A percentile compares a stretch with the other conserved stretches of the same genome.
phyloP scores from a whole-genome alignment of 495 filamentous ascomycete species.

The Talaromyces ruber region DNA sequence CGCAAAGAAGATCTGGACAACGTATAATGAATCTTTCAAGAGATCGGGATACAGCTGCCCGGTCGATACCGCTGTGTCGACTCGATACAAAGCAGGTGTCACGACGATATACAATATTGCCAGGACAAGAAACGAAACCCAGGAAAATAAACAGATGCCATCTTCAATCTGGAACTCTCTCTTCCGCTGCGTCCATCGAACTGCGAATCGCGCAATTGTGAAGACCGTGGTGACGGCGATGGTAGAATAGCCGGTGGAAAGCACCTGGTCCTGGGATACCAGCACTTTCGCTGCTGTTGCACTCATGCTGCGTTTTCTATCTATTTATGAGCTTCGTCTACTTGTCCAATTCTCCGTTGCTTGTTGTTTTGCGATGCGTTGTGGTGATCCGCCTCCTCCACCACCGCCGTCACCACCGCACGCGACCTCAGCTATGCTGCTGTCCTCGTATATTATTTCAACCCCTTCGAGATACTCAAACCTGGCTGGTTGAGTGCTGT shows the following conservation, averaged over 20 bases:
- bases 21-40: conserved; percentile 13
- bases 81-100: conserved; percentile 19
- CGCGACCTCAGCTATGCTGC: background rate
- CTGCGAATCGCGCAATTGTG: conserved; percentile 12
- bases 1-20: conserved; percentile 32
- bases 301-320: background rate
- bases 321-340: background rate
- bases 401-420: background rate
- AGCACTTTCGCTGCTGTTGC: background rate
- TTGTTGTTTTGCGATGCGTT: background rate
- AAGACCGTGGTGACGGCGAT: conserved; percentile 21
- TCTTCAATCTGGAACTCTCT: conserved; percentile 21
- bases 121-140: conserved; percentile 21
- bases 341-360: background rate
- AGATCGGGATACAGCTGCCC: conserved; percentile 14
- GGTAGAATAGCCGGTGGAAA: conserved; percentile 18
- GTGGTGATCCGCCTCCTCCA: background rate
- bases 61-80: conserved; percentile 6
- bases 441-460: background rate
- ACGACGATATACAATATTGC: conserved; percentile 26
- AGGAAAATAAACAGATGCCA: conserved; percentile 18
- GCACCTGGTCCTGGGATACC: conserved; percentile 6
- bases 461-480: background rate
- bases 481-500: background rate
- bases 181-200: conserved; percentile 6